Evolutionary conservation across 1,139 yeast genomes (phyloP), one percentile per base, ranked within the genome.

Genomic region (Yamadazyma diospyri): DNA sequence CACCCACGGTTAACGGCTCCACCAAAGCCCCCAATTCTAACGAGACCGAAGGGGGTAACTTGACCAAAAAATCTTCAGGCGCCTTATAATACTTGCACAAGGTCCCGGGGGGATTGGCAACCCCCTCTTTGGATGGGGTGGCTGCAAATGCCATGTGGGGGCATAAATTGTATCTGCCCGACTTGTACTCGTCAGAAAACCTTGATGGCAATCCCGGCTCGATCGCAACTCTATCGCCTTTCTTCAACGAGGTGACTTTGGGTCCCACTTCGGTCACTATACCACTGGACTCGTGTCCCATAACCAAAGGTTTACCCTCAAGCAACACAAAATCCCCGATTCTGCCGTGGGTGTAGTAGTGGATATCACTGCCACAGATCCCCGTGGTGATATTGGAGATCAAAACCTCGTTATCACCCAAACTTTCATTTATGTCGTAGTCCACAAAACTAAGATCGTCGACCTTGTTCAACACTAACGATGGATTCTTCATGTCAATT

Each of bases 131-230:
- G 13, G 50, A 17, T 6, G 95, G 95, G 10, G 95, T 85, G 27
- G 95, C 95, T 21, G 95, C 94, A 62, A 86, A 86, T 16, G 69
- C 73, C 92, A 86, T 84, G 45, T 78, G 76, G 12, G 94, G 94
- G 53, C 94, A 84, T 50, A 85, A 66, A 56, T 86, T 83, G 64
- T 86, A 86, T 38, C 73, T 67, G 27, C 95, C 95, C 25, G 78
- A 60, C 57, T 81, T 81, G 62, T 85, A 85, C 49, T 74, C 87
- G 36, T 81, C 79, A 35, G 88, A 77, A 51, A 69, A 70, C 57
- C 94, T 69, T 36, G 92, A 81, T 17, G 95, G 94, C 39, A 83
- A 69, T 45, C 85, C 83, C 9, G 74, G 75, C 45, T 52, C 97
- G 47, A 89, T 75, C 10, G 96, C 95, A 22, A 86, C 95, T 37